These are phyloP conservation scores for Boletus hoseneyae DNA, from an alignment of 1,284 basidiomycete species.

Conservation along the genomic window DNA sequence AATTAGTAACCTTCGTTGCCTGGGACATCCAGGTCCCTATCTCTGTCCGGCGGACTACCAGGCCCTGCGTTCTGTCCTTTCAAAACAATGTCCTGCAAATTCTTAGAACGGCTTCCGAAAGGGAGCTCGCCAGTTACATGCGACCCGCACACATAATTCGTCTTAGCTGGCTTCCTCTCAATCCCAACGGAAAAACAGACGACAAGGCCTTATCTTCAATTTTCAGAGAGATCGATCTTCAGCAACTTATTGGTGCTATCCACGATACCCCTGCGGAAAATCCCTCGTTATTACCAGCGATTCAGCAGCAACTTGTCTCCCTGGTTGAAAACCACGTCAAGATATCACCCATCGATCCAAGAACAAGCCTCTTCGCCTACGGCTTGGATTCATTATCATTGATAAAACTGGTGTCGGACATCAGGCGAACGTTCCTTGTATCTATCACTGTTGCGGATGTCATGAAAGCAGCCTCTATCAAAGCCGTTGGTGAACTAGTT, in stretches of 20 bases:
- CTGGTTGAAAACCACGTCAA: slow-evolving; percentile 13
- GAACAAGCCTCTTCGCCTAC: slow-evolving; percentile 42
- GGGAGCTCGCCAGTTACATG: slow-evolving; percentile 50
- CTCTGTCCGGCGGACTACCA: slow-evolving; percentile 36
- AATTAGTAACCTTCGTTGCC: slow-evolving; percentile 48
- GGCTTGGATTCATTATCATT: slow-evolving; percentile 46
- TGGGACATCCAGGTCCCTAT: slow-evolving; percentile 37
- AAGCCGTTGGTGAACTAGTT: slow-evolving; percentile 33
- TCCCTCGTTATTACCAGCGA: not conserved
- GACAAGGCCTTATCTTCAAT: slow-evolving; percentile 39
- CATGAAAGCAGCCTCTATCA: slow-evolving; percentile 39
- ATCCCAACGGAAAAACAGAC: slow-evolving; percentile 48
- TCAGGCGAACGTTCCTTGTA: slow-evolving; percentile 33
- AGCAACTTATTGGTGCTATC: slow-evolving; percentile 18
- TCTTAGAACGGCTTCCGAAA: slow-evolving; percentile 38
- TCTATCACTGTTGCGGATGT: slow-evolving; percentile 39
- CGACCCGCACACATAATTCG: slow-evolving; percentile 49
- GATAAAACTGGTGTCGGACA: slow-evolving; percentile 37
- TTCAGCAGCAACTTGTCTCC: slow-evolving; percentile 10
- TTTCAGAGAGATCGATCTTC: slow-evolving; percentile 37
- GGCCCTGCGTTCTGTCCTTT: slow-evolving; percentile 32
- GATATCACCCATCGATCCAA: slow-evolving; percentile 14
- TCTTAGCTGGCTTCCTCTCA: slow-evolving; percentile 46
- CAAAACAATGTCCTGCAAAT: slow-evolving; percentile 33
- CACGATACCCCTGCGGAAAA: not conserved